phyloP scores from a whole-genome alignment of 2,329 filamentous ascomycete species.

The Pseudogymnoascus sp. region DNA sequence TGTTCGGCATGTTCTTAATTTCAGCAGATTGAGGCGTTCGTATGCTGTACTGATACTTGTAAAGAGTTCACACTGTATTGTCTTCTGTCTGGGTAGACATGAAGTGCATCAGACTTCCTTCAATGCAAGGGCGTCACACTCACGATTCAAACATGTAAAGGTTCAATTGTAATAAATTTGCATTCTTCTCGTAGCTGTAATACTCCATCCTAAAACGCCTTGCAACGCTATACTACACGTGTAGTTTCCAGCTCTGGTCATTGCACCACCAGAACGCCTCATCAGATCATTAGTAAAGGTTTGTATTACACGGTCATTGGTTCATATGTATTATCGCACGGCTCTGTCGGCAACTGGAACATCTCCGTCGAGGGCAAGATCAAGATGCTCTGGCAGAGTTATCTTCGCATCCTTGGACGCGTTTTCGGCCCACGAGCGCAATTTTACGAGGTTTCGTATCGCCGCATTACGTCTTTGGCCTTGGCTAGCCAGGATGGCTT shows the following conservation, averaged over 20 bases:
- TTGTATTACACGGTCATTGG: slow-evolving; percentile 3
- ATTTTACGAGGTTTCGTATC: slow-evolving; percentile 71
- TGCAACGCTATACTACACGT: background rate
- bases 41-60: background rate
- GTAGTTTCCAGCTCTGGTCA: background rate
- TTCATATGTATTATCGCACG: slow-evolving; percentile 3
- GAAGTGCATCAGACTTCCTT: background rate
- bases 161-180: background rate
- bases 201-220: background rate
- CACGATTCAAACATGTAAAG: background rate
- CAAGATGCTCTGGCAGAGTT: slow-evolving; percentile 26
- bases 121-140: background rate
- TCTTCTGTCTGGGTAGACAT: background rate
- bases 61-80: background rate
- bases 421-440: slow-evolving; percentile 76
- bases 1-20: background rate
- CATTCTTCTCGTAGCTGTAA: background rate
- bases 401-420: slow-evolving; percentile 28
- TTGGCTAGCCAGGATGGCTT: slow-evolving; percentile 71
- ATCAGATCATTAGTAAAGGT: background rate
- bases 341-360: slow-evolving; percentile 11
- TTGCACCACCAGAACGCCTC: background rate
- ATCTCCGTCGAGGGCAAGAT: slow-evolving; percentile 26
- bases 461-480: slow-evolving; percentile 70
- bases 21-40: background rate